Percentiles rank a stretch among this genome's conserved stretches.
These are phyloP conservation scores for Didymella sp. DNA, from an alignment of 2,329 filamentous ascomycete genomes.

Conservation along the genomic window DNA sequence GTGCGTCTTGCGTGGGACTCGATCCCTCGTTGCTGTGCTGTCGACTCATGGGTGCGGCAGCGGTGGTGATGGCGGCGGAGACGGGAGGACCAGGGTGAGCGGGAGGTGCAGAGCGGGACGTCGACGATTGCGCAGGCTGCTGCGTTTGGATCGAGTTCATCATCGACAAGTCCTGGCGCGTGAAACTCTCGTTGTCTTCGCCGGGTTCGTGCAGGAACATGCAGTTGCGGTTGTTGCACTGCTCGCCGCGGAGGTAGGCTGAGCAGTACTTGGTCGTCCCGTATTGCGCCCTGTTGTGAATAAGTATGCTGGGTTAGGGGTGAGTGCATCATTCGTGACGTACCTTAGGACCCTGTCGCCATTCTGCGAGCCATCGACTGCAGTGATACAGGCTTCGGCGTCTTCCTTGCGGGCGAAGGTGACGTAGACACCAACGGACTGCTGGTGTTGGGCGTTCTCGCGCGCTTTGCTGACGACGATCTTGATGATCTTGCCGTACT, in stretches of 20 bases:
- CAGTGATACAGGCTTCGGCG: slow-evolving; percentile 85
- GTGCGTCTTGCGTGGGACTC: slow-evolving; percentile 68
- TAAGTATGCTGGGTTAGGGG: slow-evolving; percentile 26
- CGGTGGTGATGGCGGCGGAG: slow-evolving; percentile 48
- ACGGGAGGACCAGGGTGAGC: slow-evolving; percentile 59
- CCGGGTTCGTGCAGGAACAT: slow-evolving; percentile 98
- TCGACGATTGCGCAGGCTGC: slow-evolving; percentile 67
- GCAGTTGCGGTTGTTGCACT: slow-evolving; percentile 93
- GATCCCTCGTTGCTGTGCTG: slow-evolving; percentile 81
- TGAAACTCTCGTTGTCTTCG: slow-evolving; percentile 98
- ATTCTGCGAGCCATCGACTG: slow-evolving; percentile 91
- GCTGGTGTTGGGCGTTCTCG: slow-evolving; percentile 71
- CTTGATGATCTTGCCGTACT: slow-evolving; percentile 98
- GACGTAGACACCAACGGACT: slow-evolving; percentile 97
- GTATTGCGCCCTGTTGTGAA: slow-evolving; percentile 65
- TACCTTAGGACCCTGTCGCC: slow-evolving; percentile 83
- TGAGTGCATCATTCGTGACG: slow-evolving; percentile 37
- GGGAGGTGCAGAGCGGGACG: slow-evolving; percentile 60
- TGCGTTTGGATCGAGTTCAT: slow-evolving; percentile 89
- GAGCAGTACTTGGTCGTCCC: slow-evolving; percentile 99
- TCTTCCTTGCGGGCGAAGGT: slow-evolving; percentile 93
- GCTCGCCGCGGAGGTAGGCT: slow-evolving; percentile 91
- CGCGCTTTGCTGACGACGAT: slow-evolving; percentile 98
- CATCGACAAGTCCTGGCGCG: slow-evolving; percentile 89
- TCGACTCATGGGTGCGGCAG: slow-evolving; percentile 69